Evolutionary conservation across 2,329 filamentous ascomycete species (phyloP).

Genomic region (Aureobasidium subglaciale): DNA sequence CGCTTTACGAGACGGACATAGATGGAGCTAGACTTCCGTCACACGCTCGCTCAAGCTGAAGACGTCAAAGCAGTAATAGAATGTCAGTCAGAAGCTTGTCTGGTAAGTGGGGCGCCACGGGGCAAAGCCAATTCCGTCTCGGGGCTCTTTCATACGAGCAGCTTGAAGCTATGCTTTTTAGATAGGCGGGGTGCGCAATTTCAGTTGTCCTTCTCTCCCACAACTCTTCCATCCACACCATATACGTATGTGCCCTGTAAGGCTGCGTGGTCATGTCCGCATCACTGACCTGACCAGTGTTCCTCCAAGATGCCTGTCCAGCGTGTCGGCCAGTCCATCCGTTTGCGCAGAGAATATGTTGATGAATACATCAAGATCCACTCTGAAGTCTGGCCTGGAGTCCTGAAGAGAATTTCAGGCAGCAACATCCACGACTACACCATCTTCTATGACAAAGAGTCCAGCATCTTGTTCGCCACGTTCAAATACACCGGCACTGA

Average conservation of each 20-base stretch:
- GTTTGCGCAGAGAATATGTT: constrained; percentile 59
- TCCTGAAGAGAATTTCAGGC: constrained; percentile 66
- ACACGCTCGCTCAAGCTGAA: background rate
- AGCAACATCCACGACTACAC: constrained; percentile 72
- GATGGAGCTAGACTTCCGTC: background rate
- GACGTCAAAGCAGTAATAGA: background rate
- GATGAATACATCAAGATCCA: constrained; percentile 68
- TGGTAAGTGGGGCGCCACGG: constrained; percentile 9
- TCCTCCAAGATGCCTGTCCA: constrained; percentile 1
- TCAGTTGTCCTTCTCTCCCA: background rate
- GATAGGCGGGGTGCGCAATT: constrained; percentile 4
- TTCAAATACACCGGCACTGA: constrained; percentile 75
- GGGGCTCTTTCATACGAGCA: constrained; percentile 13
- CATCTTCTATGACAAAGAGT: constrained; percentile 59
- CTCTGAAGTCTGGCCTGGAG: constrained; percentile 68
- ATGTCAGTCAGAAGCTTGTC: constrained; percentile 1
- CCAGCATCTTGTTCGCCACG: constrained; percentile 61
- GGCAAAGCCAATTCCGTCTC: constrained; percentile 12
- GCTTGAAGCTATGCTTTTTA: constrained; percentile 11
- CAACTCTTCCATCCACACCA: background rate
- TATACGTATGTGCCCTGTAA: background rate
- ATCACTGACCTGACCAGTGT: background rate
- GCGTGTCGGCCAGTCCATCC: constrained; percentile 65
- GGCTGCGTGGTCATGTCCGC: background rate
- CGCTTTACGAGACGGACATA: background rate